Evolutionary conservation across 139 green algal genomes (phyloP).

Genomic region (Choricystis sp.): DNA sequence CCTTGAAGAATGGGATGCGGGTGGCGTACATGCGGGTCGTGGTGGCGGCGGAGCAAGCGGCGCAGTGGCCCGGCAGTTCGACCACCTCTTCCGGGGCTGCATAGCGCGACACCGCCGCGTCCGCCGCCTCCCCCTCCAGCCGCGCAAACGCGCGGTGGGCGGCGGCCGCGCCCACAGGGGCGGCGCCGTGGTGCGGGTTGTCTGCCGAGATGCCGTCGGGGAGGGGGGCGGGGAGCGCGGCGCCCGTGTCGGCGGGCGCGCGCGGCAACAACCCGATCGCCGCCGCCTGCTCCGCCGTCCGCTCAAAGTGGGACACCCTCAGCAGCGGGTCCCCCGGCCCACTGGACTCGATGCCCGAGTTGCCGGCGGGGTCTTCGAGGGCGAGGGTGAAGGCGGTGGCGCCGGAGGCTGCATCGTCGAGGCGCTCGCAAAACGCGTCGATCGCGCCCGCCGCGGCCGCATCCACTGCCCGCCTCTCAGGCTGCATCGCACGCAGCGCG

Average conservation of each 20-base stretch:
- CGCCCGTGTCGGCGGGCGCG: neutral
- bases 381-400: conserved; percentile 32
- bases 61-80: conserved; percentile 31
- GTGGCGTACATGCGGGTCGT: conserved; percentile 32
- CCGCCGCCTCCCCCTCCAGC: conserved; percentile 5
- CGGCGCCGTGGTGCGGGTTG: conserved; percentile 12
- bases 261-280: conserved; percentile 7
- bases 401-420: conserved; percentile 27
- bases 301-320: conserved; percentile 13
- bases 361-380: conserved; percentile 40
- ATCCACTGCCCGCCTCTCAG: conserved; percentile 17
- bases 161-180: conserved; percentile 8
- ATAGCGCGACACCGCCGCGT: conserved; percentile 4
- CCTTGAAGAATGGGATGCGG: conserved; percentile 33
- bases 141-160: conserved; percentile 6
- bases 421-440: conserved; percentile 23
- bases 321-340: conserved; percentile 14
- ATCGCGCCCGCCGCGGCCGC: conserved; percentile 20
- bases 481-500: conserved; percentile 23
- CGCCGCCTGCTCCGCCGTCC: conserved; percentile 18
- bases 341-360: conserved; percentile 31
- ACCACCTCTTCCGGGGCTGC: conserved; percentile 25
- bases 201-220: conserved; percentile 1
- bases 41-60: conserved; percentile 16
- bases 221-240: neutral